Base-by-base conservation (phyloP, 2,329 filamentous ascomycete species). In the Arthroderma uncinatum region DNA sequence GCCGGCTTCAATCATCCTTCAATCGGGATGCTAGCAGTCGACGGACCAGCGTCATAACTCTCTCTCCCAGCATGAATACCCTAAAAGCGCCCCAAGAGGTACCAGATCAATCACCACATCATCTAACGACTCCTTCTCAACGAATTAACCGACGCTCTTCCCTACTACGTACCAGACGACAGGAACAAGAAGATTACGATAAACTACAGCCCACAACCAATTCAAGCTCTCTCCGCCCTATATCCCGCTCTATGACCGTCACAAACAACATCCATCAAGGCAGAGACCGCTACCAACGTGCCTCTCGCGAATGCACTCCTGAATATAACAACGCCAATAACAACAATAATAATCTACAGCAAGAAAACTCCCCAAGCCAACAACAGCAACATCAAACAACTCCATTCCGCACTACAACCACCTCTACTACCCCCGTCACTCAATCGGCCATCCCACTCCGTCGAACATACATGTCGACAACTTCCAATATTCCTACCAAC, bases 91-190 rank as follows among this genome's bases (percentile, higher is more conserved):
- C 57, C 23, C 65, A 64, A 62, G 66, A 63, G 58, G 59, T 44
- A 57, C 68, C 60, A 50, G 58, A 40, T 64, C 44, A 50, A 30
- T 72, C 64, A 61, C 63, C 57, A 57, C 66, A 56, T 19, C 65
- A 58, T 53, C 59, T 63, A 42, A 58, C 62, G 19, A 63, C 67
- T 30, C 67, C 73, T n/a, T 63, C 65, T 23, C 71, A 65, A 54
- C 67, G 73, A 36, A 63, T 74, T n/a, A 70, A 67, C 56, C 73
- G 74, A 54, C 66, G 70, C 2, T 73, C 74, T 1, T 68, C 70
- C 21, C 61, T 73, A 30, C 70, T 57, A 21, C 59, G 54, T 30
- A 52, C 72, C 9, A 67, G 66, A 52, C 69, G 71, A 59, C 68
- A 71, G 37, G 60, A 67, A 44, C 67, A 68, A 30, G 63, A 67